A percentile compares a stretch with the other conserved stretches of the same genome.
Conservation (phyloP, 2,329 filamentous ascomycete genomes). For the Aspergillus udagawae region DNA sequence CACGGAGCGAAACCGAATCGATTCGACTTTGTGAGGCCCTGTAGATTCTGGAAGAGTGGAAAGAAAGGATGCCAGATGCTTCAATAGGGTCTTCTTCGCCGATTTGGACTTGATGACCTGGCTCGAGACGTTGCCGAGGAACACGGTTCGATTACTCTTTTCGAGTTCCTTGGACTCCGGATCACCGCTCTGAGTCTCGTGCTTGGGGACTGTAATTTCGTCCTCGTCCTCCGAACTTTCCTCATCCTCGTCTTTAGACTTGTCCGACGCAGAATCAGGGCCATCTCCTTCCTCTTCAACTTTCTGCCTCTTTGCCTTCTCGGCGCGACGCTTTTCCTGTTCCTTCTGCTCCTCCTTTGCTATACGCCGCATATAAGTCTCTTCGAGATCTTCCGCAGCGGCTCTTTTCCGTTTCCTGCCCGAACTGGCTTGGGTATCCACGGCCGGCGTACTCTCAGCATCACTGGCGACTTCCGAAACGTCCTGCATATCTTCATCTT, state of each 20-base stretch:
- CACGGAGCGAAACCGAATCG: constrained; percentile 88
- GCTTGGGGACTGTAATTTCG: constrained; percentile 27
- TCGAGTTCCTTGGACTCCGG: constrained; percentile 59
- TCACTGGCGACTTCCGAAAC: constrained; percentile 42
- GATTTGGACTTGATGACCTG: constrained; percentile 77
- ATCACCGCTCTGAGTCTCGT: constrained; percentile 36
- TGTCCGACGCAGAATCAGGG: constrained; percentile 40
- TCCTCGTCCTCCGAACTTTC: constrained; percentile 31
- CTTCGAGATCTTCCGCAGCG: constrained; percentile 44
- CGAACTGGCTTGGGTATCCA: constrained; percentile 15
- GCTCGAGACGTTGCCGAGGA: constrained; percentile 85
- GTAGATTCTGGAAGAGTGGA: constrained; percentile 47
- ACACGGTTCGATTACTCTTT: constrained; percentile 85
- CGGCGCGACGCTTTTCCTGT: constrained; percentile 29
- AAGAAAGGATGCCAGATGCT: constrained; percentile 75
- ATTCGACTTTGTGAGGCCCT: constrained; percentile 71
- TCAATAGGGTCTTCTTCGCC: constrained; percentile 71
- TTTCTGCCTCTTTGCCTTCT: constrained; percentile 38
- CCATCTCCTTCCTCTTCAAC: constrained; percentile 49
- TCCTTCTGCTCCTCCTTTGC: constrained; percentile 41
- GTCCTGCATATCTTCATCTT: constrained; percentile 41
- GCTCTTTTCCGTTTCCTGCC: constrained; percentile 54
- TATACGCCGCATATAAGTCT: constrained; percentile 42
- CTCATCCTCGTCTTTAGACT: constrained; percentile 27
- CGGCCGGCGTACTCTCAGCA: constrained; percentile 46